phyloP scores from a whole-genome alignment of 306 rosid genomes.

The Clitoria ternatea region DNA sequence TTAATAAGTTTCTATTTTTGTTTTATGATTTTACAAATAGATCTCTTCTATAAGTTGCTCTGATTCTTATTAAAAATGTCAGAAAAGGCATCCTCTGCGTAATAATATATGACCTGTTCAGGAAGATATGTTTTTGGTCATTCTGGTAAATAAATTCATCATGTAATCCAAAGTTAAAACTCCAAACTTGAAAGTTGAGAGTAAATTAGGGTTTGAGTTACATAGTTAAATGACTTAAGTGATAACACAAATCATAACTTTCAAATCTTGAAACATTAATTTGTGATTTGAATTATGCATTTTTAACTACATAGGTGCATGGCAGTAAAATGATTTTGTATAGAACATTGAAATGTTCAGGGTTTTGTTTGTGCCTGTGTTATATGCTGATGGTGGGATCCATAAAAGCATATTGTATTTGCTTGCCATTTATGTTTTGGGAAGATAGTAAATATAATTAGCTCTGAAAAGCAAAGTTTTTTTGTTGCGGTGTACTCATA shows the following conservation, averaged over 20 bases:
- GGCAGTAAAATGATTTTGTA: neutral
- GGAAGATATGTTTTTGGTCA: no score
- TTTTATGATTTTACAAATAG: neutral
- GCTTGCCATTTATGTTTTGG: neutral
- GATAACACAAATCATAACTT: neutral
- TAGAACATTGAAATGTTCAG: neutral
- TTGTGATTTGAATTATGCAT: neutral
- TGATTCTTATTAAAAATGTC: neutral
- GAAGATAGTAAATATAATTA: neutral
- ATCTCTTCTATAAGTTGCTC: conserved; percentile 17
- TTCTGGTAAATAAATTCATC: neutral
- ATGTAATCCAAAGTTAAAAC: neutral
- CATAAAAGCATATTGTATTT: neutral
- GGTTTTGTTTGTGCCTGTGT: neutral
- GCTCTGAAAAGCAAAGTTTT: no score
- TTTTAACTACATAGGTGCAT: neutral
- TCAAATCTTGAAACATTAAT: neutral
- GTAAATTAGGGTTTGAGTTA: neutral
- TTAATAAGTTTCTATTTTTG: conserved; percentile 4
- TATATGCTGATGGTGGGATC: neutral
- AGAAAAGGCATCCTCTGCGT: neutral
- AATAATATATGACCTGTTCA: neutral
- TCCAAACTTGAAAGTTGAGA: neutral
- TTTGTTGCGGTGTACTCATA: neutral
- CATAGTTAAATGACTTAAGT: neutral